Evolutionary conservation across 2,329 filamentous ascomycete species (phyloP).

Genomic region (Leptographium lundbergii): DNA sequence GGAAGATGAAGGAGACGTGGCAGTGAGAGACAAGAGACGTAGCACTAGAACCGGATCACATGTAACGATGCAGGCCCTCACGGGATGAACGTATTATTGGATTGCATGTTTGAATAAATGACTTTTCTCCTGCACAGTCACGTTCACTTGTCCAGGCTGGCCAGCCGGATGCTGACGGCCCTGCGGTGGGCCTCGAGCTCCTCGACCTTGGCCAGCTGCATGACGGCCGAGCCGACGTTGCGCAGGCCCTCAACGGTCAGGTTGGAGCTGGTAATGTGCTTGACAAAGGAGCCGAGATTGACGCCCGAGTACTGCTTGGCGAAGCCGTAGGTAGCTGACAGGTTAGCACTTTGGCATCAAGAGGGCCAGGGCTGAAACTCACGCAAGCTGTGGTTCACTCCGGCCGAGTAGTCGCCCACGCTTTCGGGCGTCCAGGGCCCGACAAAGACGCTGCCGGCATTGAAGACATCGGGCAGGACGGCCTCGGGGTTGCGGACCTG

Average conservation of each 20-base stretch:
- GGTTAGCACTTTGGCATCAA: no score
- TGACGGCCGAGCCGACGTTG: conserved; percentile 80
- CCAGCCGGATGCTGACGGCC: conserved; percentile 72
- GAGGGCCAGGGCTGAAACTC: no score
- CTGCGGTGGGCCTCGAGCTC: conserved; percentile 87
- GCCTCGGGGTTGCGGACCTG: conserved; percentile 68
- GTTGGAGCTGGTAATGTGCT: conserved; percentile 93
- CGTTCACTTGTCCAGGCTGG: conserved; percentile 4
- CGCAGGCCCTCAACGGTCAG: conserved; percentile 73
- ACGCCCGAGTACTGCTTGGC: conserved; percentile 98
- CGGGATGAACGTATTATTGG: not conserved
- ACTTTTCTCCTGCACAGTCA: no score
- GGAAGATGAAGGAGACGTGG: conserved; percentile 34
- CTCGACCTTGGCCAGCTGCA: conserved; percentile 90
- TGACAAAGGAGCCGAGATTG: conserved; percentile 89
- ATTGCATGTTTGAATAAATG: not conserved
- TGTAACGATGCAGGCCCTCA: not conserved
- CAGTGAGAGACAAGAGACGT: not conserved
- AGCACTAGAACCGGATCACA: not conserved
- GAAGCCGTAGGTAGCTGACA: conserved; percentile 86
- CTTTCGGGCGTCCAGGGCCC: conserved; percentile 95
- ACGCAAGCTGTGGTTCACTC: conserved; percentile 96
- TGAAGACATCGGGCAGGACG: conserved; percentile 68
- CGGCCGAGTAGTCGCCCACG: conserved; percentile 94
- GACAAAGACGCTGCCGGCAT: conserved; percentile 92